A percentile compares a stretch with the other conserved stretches of the same genome.
Evolutionary conservation across 495 filamentous ascomycete species (phyloP).

Genomic region (Evernia prunastri): DNA sequence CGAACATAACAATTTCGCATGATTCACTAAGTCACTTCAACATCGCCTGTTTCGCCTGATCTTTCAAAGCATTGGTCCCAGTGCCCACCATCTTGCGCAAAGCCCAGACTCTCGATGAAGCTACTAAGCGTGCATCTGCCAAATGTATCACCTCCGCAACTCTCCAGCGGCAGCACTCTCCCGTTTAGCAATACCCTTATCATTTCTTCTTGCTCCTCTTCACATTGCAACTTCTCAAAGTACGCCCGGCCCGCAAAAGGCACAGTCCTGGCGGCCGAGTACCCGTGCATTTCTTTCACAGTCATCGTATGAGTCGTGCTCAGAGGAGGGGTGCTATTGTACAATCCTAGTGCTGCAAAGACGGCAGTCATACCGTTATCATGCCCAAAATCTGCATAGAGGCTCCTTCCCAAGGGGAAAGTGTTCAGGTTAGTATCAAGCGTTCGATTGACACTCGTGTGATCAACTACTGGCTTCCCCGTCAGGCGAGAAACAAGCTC

Average conservation of each 20-base stretch:
- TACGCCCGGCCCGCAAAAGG: constrained; percentile 73
- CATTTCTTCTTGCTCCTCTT: constrained; percentile 44
- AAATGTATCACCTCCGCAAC: constrained; percentile 57
- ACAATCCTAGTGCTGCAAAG: constrained; percentile 67
- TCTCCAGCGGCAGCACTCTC: constrained; percentile 62
- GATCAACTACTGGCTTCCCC: constrained; percentile 54
- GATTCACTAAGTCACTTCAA: neutral
- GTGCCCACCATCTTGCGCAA: constrained; percentile 59
- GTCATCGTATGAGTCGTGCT: constrained; percentile 43
- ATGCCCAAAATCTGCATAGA: constrained; percentile 85
- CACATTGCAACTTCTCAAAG: constrained; percentile 77
- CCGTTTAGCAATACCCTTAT: constrained; percentile 79
- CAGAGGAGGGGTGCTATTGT: constrained; percentile 50
- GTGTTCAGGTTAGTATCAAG: constrained; percentile 53
- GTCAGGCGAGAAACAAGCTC: constrained; percentile 80
- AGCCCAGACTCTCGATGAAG: constrained; percentile 66
- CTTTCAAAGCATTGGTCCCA: constrained; percentile 61
- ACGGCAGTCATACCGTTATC: constrained; percentile 76
- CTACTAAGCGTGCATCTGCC: constrained; percentile 59
- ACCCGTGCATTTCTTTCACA: constrained; percentile 46
- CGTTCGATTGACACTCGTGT: constrained; percentile 66
- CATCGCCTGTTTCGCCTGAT: neutral
- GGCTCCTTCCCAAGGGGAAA: constrained; percentile 57
- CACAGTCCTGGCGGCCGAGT: constrained; percentile 65
- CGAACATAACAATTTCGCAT: neutral